Evolutionary conservation across 2,329 filamentous ascomycete genomes (phyloP).

Genomic region (Lachnellula arida): DNA sequence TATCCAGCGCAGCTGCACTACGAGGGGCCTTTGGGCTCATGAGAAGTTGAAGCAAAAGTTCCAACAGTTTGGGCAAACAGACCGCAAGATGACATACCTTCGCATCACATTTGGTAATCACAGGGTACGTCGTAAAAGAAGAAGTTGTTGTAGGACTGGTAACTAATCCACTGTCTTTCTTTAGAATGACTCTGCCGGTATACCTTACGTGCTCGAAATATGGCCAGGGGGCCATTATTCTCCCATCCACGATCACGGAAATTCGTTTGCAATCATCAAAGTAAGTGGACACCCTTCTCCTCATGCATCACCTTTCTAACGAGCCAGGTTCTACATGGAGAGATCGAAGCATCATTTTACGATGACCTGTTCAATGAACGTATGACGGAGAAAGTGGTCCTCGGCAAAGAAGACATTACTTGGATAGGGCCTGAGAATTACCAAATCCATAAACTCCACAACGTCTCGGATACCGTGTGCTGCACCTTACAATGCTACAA

Average conservation of each 20-base stretch:
- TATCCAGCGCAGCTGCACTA: neutral
- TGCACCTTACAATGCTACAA: neutral
- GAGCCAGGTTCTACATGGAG: neutral
- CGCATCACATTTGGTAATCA: neutral
- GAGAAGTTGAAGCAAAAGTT: neutral
- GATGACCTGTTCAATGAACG: neutral
- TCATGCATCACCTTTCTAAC: neutral
- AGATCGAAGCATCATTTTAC: neutral
- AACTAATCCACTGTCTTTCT: neutral
- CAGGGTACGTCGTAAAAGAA: neutral
- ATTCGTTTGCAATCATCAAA: neutral
- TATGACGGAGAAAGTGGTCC: neutral
- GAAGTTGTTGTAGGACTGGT: neutral
- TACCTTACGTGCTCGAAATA: neutral
- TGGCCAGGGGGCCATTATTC: neutral
- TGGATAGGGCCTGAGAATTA: neutral
- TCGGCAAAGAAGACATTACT: neutral
- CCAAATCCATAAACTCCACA: neutral
- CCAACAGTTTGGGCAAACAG: neutral
- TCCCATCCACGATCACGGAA: neutral
- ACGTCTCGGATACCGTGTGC: neutral
- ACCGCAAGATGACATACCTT: neutral
- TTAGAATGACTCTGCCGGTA: neutral
- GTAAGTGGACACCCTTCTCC: neutral
- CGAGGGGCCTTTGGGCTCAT: neutral